Evolutionary conservation across 2,329 filamentous ascomycete species (phyloP).

Genomic region (Fusarium sp.): DNA sequence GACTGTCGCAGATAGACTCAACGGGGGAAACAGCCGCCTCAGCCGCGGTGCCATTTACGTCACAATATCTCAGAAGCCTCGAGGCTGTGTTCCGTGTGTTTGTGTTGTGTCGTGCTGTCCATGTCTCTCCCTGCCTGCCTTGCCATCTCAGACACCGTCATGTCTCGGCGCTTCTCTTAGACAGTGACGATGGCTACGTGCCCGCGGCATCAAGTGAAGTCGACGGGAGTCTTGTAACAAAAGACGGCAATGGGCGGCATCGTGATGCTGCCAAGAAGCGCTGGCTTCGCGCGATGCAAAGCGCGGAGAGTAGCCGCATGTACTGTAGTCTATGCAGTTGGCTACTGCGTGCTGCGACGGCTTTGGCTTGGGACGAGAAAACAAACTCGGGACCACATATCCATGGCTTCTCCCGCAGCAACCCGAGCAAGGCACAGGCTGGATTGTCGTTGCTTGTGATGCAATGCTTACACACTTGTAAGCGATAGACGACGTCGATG

Average conservation of each 20-base stretch:
- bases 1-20: conserved; percentile 9
- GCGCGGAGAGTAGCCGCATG: conserved; percentile 4
- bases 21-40: conserved; percentile 7
- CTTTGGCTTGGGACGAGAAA: neutral
- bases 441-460: conserved; percentile 13
- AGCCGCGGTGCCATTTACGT: conserved; percentile 27
- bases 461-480: conserved; percentile 17
- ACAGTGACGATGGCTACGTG: neutral
- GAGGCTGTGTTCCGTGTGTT: neutral
- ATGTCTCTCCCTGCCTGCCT: conserved; percentile 1
- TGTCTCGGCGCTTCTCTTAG: conserved; percentile 20
- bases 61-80: conserved; percentile 7
- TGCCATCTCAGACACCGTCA: conserved; percentile 5
- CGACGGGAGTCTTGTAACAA: neutral
- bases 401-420: neutral
- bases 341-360: neutral
- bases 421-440: conserved; percentile 1
- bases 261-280: conserved; percentile 26
- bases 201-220: conserved; percentile 5
- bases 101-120: neutral
- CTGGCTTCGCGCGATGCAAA: neutral
- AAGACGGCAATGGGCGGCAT: neutral
- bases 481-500: conserved; percentile 5
- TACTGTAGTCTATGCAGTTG: neutral
- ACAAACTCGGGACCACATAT: neutral